phyloP scores from a whole-genome alignment of 768 basidiomycete species.

The Crepidotus variabilis region DNA sequence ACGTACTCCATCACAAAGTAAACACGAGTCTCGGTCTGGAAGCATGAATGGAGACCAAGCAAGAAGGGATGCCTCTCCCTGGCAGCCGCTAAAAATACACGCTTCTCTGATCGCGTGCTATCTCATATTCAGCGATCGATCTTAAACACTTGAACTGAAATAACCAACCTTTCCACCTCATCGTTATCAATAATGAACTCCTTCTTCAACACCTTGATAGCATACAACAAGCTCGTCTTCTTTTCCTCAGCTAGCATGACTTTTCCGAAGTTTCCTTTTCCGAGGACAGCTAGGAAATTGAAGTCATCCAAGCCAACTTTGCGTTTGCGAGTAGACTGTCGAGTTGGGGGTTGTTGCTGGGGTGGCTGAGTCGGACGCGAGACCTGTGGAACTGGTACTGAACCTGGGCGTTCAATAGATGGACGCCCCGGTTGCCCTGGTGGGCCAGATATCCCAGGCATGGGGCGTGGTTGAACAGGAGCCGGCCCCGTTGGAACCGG shows the following conservation, averaged over 20 bases:
- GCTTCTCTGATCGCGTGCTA: constrained; percentile 98
- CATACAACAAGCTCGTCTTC: constrained; percentile 80
- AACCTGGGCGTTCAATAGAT: constrained; percentile 24
- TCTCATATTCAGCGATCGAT: neutral
- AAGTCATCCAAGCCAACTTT: constrained; percentile 98
- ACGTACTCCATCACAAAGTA: constrained; percentile 99
- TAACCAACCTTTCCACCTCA: constrained; percentile 90
- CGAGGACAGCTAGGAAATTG: constrained; percentile 97
- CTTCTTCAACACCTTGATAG: constrained; percentile 99
- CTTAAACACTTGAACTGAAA: neutral
- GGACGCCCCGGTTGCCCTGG: constrained; percentile 17
- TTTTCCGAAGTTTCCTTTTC: constrained; percentile 99
- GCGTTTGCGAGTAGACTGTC: constrained; percentile 46
- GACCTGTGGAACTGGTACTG: constrained; percentile 11
- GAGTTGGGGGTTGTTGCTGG: constrained; percentile 25
- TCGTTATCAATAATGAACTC: constrained; percentile 99
- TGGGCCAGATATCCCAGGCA: constrained; percentile 23
- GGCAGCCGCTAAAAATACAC: constrained; percentile 96
- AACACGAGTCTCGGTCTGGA: constrained; percentile 98
- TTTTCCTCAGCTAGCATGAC: constrained; percentile 99
- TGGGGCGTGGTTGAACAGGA: constrained; percentile 15
- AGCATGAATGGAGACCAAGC: constrained; percentile 95
- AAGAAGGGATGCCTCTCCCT: constrained; percentile 96
- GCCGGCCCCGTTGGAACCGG: constrained; percentile 10
- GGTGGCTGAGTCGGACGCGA: constrained; percentile 24